phyloP scores from a whole-genome alignment of 352 stramenopile species.

The Blastocystis sp. region DNA sequence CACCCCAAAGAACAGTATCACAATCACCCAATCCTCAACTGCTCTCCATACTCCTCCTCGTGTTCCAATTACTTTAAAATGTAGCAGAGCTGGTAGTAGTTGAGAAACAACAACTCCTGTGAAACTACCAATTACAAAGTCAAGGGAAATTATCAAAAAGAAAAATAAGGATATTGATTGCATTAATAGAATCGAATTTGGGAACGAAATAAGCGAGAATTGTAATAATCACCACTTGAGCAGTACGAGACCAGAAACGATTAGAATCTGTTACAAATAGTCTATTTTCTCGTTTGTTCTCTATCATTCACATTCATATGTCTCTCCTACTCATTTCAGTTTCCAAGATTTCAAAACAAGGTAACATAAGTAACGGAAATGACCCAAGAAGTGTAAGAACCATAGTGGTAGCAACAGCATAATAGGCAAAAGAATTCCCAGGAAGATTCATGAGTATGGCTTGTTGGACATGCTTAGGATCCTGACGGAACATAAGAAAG shows the following conservation, averaged over 20 bases:
- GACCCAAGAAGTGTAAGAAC: constrained; percentile 3
- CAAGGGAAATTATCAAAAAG: background rate
- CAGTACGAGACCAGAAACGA: constrained; percentile 27
- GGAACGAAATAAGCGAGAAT: constrained; percentile 25
- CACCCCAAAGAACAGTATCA: constrained; percentile 4
- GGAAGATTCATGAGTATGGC: constrained; percentile 13
- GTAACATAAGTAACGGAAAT: constrained; percentile 9
- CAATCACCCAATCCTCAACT: background rate
- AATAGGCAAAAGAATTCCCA: background rate
- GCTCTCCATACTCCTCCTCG: background rate
- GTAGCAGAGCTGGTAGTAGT: background rate
- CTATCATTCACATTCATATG: background rate
- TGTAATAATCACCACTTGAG: background rate
- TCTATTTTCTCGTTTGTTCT: background rate
- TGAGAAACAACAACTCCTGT: constrained; percentile 50
- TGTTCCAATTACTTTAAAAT: constrained; percentile 8
- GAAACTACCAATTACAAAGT: constrained; percentile 7
- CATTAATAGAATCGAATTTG: constrained; percentile 29
- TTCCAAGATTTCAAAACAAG: constrained; percentile 38
- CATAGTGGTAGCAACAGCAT: constrained; percentile 13
- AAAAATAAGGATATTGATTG: constrained; percentile 34
- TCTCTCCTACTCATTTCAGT: background rate
- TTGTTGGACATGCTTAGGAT: background rate
- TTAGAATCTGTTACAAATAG: constrained; percentile 26
- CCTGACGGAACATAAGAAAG: constrained; percentile 49